Percentiles rank a stretch among this genome's conserved stretches.
phyloP scores from a whole-genome alignment of 129 eudicot species.

The Oenanthe sinensis region DNA sequence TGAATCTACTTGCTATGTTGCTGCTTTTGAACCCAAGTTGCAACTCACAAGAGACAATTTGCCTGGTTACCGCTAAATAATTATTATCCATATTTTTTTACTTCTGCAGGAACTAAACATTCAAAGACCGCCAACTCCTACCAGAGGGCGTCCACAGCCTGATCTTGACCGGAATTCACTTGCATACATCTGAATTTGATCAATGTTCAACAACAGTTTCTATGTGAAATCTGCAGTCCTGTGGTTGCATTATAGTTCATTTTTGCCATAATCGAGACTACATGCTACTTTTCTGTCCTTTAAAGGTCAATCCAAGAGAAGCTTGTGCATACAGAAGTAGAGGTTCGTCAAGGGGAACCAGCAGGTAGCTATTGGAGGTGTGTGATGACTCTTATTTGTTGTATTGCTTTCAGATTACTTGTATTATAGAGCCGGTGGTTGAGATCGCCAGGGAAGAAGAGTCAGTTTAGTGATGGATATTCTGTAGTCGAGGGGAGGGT shows the following conservation, averaged over 20 bases:
- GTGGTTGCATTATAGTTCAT: not conserved
- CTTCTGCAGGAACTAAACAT: constrained; percentile 74
- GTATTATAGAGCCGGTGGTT: constrained; percentile 9
- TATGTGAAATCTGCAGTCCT: not conserved
- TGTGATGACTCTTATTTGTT: not conserved
- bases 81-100: not conserved
- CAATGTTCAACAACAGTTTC: not conserved
- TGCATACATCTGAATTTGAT: constrained; percentile 52
- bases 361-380: constrained; percentile 3
- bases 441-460: constrained; percentile 6
- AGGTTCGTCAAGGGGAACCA: not conserved
- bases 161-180: constrained; percentile 75
- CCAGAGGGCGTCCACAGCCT: constrained; percentile 89
- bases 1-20: not conserved
- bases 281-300: not conserved
- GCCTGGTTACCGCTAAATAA: not conserved
- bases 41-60: not conserved
- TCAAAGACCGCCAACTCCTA: constrained; percentile 97
- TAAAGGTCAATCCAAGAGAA: not conserved
- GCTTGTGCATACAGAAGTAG: constrained; percentile 13
- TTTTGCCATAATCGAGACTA: not conserved
- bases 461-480: not conserved
- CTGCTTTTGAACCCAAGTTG: constrained; percentile 1
- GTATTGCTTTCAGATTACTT: constrained; percentile 1
- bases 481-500: not conserved